Base-by-base conservation (phyloP, 257 asterid genomes). In the Eucommia ulmoides region DNA sequence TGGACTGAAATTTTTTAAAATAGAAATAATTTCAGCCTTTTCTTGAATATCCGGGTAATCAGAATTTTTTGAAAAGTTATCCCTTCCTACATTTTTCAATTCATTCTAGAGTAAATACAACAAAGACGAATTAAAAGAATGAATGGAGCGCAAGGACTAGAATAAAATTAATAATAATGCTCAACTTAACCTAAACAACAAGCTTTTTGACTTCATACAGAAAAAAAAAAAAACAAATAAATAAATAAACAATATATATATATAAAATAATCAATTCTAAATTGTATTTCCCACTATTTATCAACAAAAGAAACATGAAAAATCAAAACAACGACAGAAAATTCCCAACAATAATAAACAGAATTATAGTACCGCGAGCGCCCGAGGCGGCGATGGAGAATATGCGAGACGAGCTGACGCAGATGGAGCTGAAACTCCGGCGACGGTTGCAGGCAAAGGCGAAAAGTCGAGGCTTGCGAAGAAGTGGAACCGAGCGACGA, bases 401-500 rank as follows among this genome's bases (percentile, higher is more conserved):
- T 55, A 14, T 38, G 20, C 50, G 54, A 3, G 3, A 38, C 24
- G 38, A 5, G 38, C 38, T 29, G n/a, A n/a, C n/a, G 38, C 19
- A 42, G 2, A 26, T 55, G 50, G 47, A 22, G 45, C 60, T 62
- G 60, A 23, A 52, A 44, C 3, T 55, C 15, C 56, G 47, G 33
- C 29, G 49, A 24, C 42, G 22, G 20, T 51, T 46, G 49, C 50
- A 48, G 42, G 23, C 35, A 21, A 52, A 38, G 20, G 41, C 41
- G 45, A 57, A 16, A 26, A 49, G 11, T 35, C 61, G 55, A 5
- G 20, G 63, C 41, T 33, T 42, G 1, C 8, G 54, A 50, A 44
- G 50, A 50, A 50, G 12, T 7, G 58, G 45, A 68, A 52, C 11
- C 60, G 45, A 52, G 71, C 59, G 35, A 48, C 69, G 23, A 76